Evolutionary conservation across 805 yeast genomes (phyloP).

Genomic region (Starmerella lactis-condensi): DNA sequence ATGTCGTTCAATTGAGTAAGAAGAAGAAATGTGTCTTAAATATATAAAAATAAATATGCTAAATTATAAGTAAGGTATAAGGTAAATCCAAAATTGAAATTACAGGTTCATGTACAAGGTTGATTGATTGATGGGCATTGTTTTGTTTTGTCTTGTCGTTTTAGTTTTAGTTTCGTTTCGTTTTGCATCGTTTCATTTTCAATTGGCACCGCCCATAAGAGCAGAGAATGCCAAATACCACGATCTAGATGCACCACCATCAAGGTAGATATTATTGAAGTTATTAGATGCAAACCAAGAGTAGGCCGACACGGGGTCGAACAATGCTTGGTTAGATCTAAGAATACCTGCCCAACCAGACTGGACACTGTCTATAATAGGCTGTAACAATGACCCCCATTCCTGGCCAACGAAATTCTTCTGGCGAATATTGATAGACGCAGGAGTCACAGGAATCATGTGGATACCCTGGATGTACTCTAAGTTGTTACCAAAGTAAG

Average conservation of each 20-base stretch:
- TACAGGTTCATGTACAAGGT: not conserved
- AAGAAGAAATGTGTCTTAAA: not conserved
- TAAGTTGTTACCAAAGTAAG: constrained; percentile 46
- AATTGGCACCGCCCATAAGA: constrained; percentile 15
- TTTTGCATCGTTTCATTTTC: not conserved
- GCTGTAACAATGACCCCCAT: constrained; percentile 37
- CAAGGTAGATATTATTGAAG: constrained; percentile 43
- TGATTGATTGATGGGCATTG: no score
- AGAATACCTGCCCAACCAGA: constrained; percentile 48
- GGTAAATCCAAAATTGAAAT: not conserved
- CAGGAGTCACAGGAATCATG: constrained; percentile 57
- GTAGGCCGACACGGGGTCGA: constrained; percentile 47
- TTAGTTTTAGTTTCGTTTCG: no score
- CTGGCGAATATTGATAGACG: constrained; percentile 36
- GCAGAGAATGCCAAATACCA: constrained; percentile 71
- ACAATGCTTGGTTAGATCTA: constrained; percentile 54
- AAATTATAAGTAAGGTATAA: not conserved
- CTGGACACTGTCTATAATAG: constrained; percentile 30
- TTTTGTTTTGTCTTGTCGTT: no score
- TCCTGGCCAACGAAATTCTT: constrained; percentile 35
- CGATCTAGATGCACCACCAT: constrained; percentile 69
- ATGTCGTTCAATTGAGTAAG: not conserved
- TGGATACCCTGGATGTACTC: constrained; percentile 68
- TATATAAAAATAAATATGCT: not conserved
- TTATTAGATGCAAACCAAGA: constrained; percentile 36